Evolutionary conservation across 768 basidiomycete genomes (phyloP).

Genomic region (Trametes maxima): DNA sequence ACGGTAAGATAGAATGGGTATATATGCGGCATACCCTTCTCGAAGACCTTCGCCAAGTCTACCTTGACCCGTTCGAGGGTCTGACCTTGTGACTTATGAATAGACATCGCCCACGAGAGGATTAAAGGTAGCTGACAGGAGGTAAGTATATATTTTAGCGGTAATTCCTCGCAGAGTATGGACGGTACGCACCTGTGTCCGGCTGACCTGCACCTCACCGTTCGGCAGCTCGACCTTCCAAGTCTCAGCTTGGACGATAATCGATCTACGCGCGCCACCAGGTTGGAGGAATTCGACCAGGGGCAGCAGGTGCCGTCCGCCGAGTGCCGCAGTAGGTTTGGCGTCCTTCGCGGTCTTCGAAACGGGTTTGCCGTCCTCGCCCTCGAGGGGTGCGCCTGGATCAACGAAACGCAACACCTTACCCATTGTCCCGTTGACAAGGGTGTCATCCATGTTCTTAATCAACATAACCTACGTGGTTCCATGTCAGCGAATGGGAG

Average conservation of each 20-base stretch:
- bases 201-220: conserved; percentile 79
- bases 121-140: conserved; percentile 86
- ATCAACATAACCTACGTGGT: conserved; percentile 68
- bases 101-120: conserved; percentile 96
- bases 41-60: conserved; percentile 90
- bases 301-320: conserved; percentile 49
- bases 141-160: background rate
- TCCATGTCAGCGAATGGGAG: background rate
- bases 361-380: conserved; percentile 33
- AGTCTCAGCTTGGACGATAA: conserved; percentile 65
- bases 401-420: conserved; percentile 75
- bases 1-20: background rate
- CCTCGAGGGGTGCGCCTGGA: conserved; percentile 37
- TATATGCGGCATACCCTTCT: conserved; percentile 61
- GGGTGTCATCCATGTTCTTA: conserved; percentile 64
- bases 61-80: conserved; percentile 95
- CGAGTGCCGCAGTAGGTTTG: conserved; percentile 9
- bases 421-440: conserved; percentile 96
- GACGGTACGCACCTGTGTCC: conserved; percentile 65
- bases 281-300: conserved; percentile 78
- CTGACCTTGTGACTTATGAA: conserved; percentile 98
- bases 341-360: conserved; percentile 29
- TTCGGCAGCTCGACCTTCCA: conserved; percentile 91
- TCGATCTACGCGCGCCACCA: conserved; percentile 52
- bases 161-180: background rate